Percentiles rank a stretch among this genome's conserved stretches.
phyloP scores from a whole-genome alignment of 73 alveolate species.

The Blepharisma stoltei region DNA sequence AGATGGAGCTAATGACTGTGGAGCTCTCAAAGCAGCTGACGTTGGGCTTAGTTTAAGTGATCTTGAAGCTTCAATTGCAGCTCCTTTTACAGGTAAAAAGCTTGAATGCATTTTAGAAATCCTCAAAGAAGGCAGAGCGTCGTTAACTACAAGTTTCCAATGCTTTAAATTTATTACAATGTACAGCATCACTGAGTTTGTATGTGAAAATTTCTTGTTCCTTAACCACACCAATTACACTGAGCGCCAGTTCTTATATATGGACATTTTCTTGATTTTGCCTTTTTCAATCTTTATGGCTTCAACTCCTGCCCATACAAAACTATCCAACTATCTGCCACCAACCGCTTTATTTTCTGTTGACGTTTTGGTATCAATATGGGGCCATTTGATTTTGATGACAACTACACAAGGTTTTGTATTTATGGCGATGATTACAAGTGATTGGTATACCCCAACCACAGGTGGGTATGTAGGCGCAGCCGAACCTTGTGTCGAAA shows the following conservation, averaged over 20 bases:
- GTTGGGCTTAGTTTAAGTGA: constrained; percentile 90
- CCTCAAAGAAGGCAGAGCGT: constrained; percentile 95
- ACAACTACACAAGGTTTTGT: too few relatives aligned
- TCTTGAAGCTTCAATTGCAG: constrained; percentile 99
- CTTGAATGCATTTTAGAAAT: constrained; percentile 74
- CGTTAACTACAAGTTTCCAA: constrained; percentile 90
- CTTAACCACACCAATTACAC: constrained; percentile 63
- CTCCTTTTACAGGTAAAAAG: constrained; percentile 92
- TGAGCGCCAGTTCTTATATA: constrained; percentile 82
- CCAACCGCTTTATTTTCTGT: constrained; percentile 5
- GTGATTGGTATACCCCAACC: too few relatives aligned
- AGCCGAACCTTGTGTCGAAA: too few relatives aligned
- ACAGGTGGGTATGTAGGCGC: too few relatives aligned
- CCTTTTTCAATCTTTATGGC: constrained; percentile 92
- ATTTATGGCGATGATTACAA: too few relatives aligned
- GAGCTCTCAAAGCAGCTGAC: constrained; percentile 95
- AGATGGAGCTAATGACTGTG: constrained; percentile 99
- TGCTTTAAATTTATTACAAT: constrained; percentile 94
- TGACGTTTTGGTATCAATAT: neutral
- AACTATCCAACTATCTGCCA: constrained; percentile 49
- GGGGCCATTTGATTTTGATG: too few relatives aligned
- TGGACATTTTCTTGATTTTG: constrained; percentile 78
- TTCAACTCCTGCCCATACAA: constrained; percentile 78
- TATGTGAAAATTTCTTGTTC: constrained; percentile 74
- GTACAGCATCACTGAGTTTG: constrained; percentile 89